Conservation (phyloP, 176 grass and related monocot species). For the Eremochloa ophiuroides region DNA sequence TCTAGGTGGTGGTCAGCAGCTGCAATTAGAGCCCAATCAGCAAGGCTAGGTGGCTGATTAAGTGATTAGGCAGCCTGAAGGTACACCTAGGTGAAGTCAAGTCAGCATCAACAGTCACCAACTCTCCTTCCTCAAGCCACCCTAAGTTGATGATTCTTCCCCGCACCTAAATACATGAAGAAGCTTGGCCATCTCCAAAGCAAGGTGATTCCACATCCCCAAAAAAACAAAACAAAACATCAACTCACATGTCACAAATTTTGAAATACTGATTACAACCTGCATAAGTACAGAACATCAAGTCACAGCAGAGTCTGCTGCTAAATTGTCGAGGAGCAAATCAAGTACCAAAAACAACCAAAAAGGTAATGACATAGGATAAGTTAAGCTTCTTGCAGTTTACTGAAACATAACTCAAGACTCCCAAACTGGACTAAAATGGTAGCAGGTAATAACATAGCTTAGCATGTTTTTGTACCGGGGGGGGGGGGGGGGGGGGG, state of each 20-base stretch:
- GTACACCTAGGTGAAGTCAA: background rate
- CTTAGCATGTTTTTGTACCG: background rate
- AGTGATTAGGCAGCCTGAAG: background rate
- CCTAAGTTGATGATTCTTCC: background rate
- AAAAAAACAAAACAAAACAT: background rate
- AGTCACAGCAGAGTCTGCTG: background rate
- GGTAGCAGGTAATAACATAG: background rate
- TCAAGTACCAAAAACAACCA: background rate
- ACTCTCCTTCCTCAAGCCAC: background rate
- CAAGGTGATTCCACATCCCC: background rate
- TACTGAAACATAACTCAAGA: background rate
- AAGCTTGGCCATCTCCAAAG: background rate
- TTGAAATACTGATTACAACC: background rate
- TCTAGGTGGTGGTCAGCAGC: background rate
- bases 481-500: too few species aligned
- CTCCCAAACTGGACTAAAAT: background rate
- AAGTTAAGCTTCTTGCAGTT: background rate
- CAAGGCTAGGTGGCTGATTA: background rate
- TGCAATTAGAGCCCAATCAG: background rate
- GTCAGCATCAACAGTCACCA: background rate
- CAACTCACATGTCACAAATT: background rate
- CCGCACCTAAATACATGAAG: background rate
- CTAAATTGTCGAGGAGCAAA: background rate
- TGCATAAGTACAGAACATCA: background rate
- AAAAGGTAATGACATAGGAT: background rate